phyloP scores from a whole-genome alignment of 1,284 basidiomycete genomes.

The Vanrija sp. region DNA sequence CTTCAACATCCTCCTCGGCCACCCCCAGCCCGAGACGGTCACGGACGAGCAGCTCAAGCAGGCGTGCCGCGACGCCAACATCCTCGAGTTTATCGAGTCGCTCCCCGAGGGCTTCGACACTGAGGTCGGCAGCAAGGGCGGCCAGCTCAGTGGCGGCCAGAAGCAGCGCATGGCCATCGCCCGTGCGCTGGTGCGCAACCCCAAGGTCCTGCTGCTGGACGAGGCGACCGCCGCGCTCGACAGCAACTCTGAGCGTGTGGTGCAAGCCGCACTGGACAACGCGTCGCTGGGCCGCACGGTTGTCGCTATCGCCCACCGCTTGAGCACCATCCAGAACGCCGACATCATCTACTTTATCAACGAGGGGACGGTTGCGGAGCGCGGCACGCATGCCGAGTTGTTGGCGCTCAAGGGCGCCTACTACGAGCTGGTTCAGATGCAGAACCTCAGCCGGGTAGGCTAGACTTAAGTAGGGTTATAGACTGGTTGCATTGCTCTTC shows the following conservation, averaged over 20 bases:
- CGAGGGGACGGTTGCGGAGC: conserved; percentile 79
- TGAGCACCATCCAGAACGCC: conserved; percentile 93
- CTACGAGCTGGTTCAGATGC: conserved; percentile 12
- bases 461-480: not conserved
- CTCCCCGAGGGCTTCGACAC: conserved; percentile 89
- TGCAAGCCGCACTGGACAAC: conserved; percentile 89
- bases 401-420: conserved; percentile 70
- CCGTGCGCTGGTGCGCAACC: conserved; percentile 85
- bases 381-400: conserved; percentile 82
- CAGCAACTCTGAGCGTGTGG: conserved; percentile 85
- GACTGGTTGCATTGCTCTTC: too few relatives aligned
- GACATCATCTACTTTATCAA: conserved; percentile 91
- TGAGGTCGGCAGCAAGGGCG: conserved; percentile 88
- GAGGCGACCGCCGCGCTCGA: conserved; percentile 93
- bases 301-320: conserved; percentile 86
- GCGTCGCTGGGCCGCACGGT: conserved; percentile 88
- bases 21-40: conserved; percentile 75
- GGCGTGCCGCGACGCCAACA: conserved; percentile 80
- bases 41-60: conserved; percentile 80
- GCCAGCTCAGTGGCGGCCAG: conserved; percentile 70
- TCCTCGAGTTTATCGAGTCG: conserved; percentile 77
- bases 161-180: conserved; percentile 92
- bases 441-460: conserved; percentile 5
- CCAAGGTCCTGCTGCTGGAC: conserved; percentile 82
- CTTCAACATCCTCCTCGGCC: conserved; percentile 85